These are phyloP conservation scores for Plicaturopsis crispa DNA, from an alignment of 768 basidiomycete genomes.

Conservation along the genomic window DNA sequence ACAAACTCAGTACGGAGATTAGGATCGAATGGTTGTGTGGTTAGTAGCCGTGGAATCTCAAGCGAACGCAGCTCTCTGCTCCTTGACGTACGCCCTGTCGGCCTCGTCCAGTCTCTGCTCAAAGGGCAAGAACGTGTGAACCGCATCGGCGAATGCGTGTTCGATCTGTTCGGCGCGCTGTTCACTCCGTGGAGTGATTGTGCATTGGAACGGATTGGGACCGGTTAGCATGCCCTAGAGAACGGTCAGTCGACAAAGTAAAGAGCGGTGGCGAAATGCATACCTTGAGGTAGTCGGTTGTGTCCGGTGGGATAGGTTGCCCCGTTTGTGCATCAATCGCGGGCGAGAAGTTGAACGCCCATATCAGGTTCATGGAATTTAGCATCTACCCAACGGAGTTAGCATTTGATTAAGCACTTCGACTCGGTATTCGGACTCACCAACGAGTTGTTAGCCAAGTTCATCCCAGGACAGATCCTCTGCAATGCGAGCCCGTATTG, in stretches of 20 bases:
- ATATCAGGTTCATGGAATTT: conserved; percentile 20
- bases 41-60: too few relatives aligned
- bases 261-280: neutral
- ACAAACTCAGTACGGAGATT: too few relatives aligned
- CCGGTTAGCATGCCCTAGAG: conserved; percentile 8
- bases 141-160: conserved; percentile 8
- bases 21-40: too few relatives aligned
- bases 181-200: conserved; percentile 13
- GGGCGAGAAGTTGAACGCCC: conserved; percentile 22
- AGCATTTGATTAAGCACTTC: neutral
- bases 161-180: conserved; percentile 10
- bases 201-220: conserved; percentile 13
- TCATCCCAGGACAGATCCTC: conserved; percentile 14
- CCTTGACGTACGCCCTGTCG: too few relatives aligned
- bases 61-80: too few relatives aligned
- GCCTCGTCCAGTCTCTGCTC: too few relatives aligned
- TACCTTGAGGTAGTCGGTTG: conserved; percentile 11
- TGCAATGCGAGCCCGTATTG: conserved; percentile 1
- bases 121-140: conserved; percentile 9
- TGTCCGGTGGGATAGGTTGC: conserved; percentile 7
- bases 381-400: conserved; percentile 10
- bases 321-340: conserved; percentile 3
- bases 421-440: too few relatives aligned
- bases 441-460: conserved; percentile 11
- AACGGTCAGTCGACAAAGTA: neutral